Evolutionary conservation across 148 eudicot species (phyloP), one percentile per base, ranked within the genome.

Genomic region (Arctostaphylos glauca): DNA sequence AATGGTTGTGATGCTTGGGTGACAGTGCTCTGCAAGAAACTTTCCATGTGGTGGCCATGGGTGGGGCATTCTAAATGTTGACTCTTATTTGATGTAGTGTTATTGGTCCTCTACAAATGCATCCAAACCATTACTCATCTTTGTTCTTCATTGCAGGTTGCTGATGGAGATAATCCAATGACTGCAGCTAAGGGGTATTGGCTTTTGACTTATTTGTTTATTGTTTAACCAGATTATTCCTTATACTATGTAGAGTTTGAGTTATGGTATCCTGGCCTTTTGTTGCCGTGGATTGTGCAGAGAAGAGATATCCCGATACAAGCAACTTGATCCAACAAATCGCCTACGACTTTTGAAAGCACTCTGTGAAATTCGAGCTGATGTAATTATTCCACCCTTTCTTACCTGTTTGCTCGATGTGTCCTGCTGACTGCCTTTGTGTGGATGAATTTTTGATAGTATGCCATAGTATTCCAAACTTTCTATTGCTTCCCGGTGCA

Each of bases 1-100:
- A 82, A 89, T 54, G 78, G 75, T 77, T 78, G 91, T 81, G 94
- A 90, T 88, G 88, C 80, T 43, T 96, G 99, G 99, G 90, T 96
- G 80, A 88, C 87, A n/a, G 67, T 46, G 80, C 95, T 96, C 70
- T 92, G 91, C 88, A 93, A 87, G 86, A 92, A 91, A 88, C 94
- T 96, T 70, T 85, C 90, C 53, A 84, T 78, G 80, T 93, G 97
- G 99, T 96, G 99, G 98, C 94, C 91, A 46, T 92, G 93, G 99
- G 99, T 96, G 88, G 83, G 93, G 82, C 62, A 81, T 84, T 52
- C 48, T 79, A 79, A 60, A 41, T 81, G 67, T 60, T 54, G 18
- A 58, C 41, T 83, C 55, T 23, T 58, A 18, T 15, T n/a, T 4
- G 5, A 5, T 58, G 38, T 62, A 56, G 44, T 80, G 70, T 70